Percentiles rank a stretch among this genome's conserved stretches.
Conservation (phyloP, 805 yeast species). For the Naumovozyma baii region DNA sequence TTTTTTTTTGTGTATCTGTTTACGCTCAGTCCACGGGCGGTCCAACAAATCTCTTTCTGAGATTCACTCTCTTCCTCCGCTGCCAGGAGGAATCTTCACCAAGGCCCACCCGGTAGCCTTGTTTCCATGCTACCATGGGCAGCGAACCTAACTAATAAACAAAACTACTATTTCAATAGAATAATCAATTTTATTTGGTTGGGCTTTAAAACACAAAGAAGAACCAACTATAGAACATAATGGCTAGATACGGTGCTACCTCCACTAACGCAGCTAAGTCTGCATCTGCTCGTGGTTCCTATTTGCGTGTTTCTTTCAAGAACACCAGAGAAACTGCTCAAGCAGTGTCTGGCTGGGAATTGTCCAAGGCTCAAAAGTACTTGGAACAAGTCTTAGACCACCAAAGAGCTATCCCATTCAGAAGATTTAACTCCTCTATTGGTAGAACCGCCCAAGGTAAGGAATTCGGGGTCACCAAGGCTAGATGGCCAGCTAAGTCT, state of each 20-base stretch:
- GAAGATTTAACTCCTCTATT: conserved; percentile 91
- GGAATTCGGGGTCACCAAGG: conserved; percentile 99
- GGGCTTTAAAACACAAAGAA: background rate
- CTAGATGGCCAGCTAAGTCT: conserved; percentile 99
- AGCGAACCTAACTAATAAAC: background rate
- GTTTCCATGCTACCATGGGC: no score
- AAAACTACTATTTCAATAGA: background rate
- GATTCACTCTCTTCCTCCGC: no score
- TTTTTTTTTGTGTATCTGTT: no score
- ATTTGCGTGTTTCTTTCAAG: conserved; percentile 98
- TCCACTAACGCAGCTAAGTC: conserved; percentile 99
- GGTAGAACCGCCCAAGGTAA: conserved; percentile 99
- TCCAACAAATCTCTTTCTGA: no score
- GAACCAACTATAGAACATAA: conserved; percentile 30
- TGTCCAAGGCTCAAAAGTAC: conserved; percentile 91
- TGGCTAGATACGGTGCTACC: conserved; percentile 99
- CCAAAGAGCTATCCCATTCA: conserved; percentile 99
- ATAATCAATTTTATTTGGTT: background rate
- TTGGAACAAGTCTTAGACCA: conserved; percentile 93
- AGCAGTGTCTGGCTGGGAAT: conserved; percentile 97
- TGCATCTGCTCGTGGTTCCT: conserved; percentile 98
- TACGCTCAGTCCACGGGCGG: no score
- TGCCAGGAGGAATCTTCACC: no score
- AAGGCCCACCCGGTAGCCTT: no score
- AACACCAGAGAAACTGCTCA: conserved; percentile 99